phyloP scores from a whole-genome alignment of 495 filamentous ascomycete species.

The Penicillium dipodomyicola region DNA sequence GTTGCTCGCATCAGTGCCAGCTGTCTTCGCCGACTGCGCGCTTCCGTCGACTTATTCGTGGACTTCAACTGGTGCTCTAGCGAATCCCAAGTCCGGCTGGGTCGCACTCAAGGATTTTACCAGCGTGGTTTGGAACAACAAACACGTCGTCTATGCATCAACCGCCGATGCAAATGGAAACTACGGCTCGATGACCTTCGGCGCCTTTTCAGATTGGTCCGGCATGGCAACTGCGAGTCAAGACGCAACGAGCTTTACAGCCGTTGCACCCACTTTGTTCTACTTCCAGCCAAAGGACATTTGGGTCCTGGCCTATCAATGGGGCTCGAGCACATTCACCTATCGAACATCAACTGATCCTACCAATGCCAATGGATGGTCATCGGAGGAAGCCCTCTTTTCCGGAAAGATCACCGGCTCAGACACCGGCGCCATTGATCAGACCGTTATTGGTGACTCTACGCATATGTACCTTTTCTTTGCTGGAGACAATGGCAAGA shows the following conservation, averaged over 20 bases:
- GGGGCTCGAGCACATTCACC: conserved; percentile 55
- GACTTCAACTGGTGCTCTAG: conserved; percentile 50
- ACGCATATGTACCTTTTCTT: conserved; percentile 64
- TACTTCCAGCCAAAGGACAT: conserved; percentile 58
- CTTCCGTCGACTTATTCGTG: conserved; percentile 57
- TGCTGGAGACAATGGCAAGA: conserved; percentile 61
- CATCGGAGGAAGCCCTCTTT: conserved; percentile 51
- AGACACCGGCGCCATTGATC: conserved; percentile 54
- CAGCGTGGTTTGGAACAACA: conserved; percentile 48
- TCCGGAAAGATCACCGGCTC: conserved; percentile 50
- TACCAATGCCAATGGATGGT: conserved; percentile 56
- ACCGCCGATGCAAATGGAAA: conserved; percentile 34
- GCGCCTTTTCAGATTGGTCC: conserved; percentile 53
- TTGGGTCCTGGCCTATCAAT: conserved; percentile 63
- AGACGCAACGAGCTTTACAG: conserved; percentile 41
- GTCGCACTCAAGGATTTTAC: conserved; percentile 60
- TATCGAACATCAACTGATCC: conserved; percentile 59
- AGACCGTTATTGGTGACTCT: conserved; percentile 47
- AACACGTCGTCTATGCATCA: conserved; percentile 56
- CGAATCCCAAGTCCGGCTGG: conserved; percentile 51
- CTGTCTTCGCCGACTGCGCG: conserved; percentile 34
- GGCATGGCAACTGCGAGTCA: conserved; percentile 54
- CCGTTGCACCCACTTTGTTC: conserved; percentile 63
- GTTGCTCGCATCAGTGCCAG: conserved; percentile 14
- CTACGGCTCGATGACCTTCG: conserved; percentile 59